Conservation (phyloP, 108 stramenopile species). For the Chaetoceros muelleri region DNA sequence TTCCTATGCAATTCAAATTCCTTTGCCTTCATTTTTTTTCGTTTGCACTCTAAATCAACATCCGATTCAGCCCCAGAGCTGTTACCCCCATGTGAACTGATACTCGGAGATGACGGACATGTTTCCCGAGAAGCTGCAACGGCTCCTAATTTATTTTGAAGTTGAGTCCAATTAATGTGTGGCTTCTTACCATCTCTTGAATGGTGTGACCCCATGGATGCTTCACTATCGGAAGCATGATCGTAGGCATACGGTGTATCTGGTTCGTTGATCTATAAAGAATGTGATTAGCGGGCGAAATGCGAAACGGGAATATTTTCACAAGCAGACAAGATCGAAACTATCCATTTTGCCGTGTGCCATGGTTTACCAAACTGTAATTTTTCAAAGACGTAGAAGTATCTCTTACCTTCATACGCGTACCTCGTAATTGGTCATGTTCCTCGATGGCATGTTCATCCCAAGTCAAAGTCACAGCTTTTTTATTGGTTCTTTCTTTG, state of each 20-base stretch:
- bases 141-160: slow-evolving; percentile 56
- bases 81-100: slow-evolving; percentile 20
- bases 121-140: slow-evolving; percentile 47
- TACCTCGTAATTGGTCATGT: slow-evolving; percentile 75
- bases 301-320: no score
- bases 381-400: no score
- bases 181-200: slow-evolving; percentile 30
- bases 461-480: slow-evolving; percentile 47
- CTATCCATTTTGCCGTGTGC: no score
- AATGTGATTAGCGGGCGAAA: background rate
- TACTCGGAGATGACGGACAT: slow-evolving; percentile 26
- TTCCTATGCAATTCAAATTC: slow-evolving; percentile 70
- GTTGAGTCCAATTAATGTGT: slow-evolving; percentile 34
- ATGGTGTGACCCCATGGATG: slow-evolving; percentile 27
- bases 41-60: slow-evolving; percentile 30
- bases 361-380: no score
- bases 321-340: no score
- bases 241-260: slow-evolving; percentile 84
- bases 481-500: slow-evolving; percentile 9
- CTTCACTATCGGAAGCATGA: slow-evolving; percentile 52
- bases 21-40: slow-evolving; percentile 32
- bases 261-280: slow-evolving; percentile 73
- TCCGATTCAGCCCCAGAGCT: slow-evolving; percentile 16
- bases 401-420: slow-evolving; percentile 74
- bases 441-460: slow-evolving; percentile 82